Evolutionary conservation across 192 early-diverging fungal genomes (phyloP), one percentile per base, ranked within the genome.

Genomic region (Coemansia sp.): DNA sequence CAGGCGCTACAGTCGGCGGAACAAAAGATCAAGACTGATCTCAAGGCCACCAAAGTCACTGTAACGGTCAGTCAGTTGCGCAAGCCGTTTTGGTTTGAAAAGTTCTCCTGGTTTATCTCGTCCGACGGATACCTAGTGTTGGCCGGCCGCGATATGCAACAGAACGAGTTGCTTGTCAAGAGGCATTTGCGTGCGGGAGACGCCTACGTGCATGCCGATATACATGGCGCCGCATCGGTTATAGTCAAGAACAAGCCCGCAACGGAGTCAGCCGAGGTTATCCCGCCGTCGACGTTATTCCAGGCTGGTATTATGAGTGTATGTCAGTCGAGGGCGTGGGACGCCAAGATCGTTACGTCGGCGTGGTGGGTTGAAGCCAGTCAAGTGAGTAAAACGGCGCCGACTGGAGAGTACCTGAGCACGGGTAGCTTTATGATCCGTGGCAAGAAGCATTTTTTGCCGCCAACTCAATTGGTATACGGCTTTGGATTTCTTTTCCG

Each of bases 71-170:
- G 86, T 45, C 90, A 94, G 70, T 88, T 90, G 63, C 93, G 98
- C 66, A 95, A 94, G 64, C 94, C 94, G 15, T 92, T 89, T 41
- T 99, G 96, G 96, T 99, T 99, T 81, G 98, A 99, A 78, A 96
- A 96, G 83, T 99, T 98, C 66, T 67, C 93, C 32, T 98, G 96
- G 96, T 98, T 96, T 66, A 82, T 98, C 23, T 91, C 91, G 17
- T 90, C 90, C 0, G 98, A 99, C 63, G 95, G 95, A 70, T 94
- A 94, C 68, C 77, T 99, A 55, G 87, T 99, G 25, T 85, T 99
- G 69, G 94, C 94, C 31, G 98, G 96, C 23, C 87, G 90, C 19
- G 98, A 99, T 70, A 91, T 92, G 73, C 86, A 88, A 63, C 97
- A 99, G 77, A 98, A 96, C 80, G 97, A 99, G 75, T 61, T 95